Evolutionary conservation across 495 filamentous ascomycete species (phyloP).

Genomic region (Chaetomidium leptoderma): DNA sequence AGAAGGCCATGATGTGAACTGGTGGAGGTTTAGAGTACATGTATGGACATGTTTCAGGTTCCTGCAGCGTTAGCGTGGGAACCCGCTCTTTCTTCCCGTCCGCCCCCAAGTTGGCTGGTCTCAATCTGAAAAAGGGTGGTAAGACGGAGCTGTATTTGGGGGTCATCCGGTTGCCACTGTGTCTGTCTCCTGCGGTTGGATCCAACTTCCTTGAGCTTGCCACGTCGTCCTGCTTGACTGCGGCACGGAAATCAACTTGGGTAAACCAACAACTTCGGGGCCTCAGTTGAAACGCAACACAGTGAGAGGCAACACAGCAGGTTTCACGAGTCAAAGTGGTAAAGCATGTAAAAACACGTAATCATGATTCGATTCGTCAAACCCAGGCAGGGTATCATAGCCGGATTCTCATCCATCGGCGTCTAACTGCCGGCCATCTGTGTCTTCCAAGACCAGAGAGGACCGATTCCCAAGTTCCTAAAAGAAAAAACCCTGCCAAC

Average conservation of each 20-base stretch:
- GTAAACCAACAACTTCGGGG: not conserved
- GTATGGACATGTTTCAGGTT: not conserved
- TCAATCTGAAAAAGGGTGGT: not conserved
- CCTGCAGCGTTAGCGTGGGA: not conserved
- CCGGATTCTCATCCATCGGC: slow-evolving; percentile 3
- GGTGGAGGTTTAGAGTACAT: too few relatives aligned
- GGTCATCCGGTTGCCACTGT: not conserved
- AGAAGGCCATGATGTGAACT: too few relatives aligned
- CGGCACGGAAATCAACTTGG: not conserved
- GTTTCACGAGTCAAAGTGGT: not conserved
- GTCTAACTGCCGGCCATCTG: not conserved
- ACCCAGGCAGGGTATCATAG: slow-evolving; percentile 13
- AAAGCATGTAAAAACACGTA: not conserved
- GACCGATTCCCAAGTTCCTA: not conserved
- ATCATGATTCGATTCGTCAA: slow-evolving; percentile 11
- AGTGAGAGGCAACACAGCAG: not conserved
- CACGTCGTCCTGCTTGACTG: not conserved
- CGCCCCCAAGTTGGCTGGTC: not conserved
- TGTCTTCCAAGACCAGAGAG: not conserved
- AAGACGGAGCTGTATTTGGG: not conserved
- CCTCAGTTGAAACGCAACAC: too few relatives aligned
- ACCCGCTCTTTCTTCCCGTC: not conserved
- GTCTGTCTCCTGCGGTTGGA: not conserved
- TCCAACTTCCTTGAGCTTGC: not conserved
- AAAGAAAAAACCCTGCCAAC: slow-evolving; percentile 13